Evolutionary conservation across 768 basidiomycete species (phyloP), one percentile per base, ranked within the genome.

Genomic region (Leccinum obscurum): DNA sequence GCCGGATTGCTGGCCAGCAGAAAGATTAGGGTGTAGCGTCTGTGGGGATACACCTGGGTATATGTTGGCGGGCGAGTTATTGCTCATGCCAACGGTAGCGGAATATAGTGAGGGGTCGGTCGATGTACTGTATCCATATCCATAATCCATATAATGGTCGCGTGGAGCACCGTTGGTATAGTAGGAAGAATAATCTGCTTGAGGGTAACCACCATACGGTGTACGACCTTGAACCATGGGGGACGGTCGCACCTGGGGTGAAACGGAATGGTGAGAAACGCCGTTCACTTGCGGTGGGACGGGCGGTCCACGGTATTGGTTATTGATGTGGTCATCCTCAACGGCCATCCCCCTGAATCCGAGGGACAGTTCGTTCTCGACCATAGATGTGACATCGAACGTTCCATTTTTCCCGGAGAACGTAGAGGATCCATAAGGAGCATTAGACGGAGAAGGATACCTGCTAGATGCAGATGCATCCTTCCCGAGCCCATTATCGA

Each of bases 321-420:
- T 64, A 46, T 71, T 68, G 56, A 71, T 67, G 55, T 76, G 77
- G 57, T 85, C 85, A 48, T 85, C 85, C 65, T 83, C 85, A 20
- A 85, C 83, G 7, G 72, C 77, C 82, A 85, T 85, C 14, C 86
- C 86, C 60, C 87, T 82, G 52, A 89, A 72, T 4, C 84, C 79
- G 34, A 83, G 71, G 14, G 85, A 75, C 35, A 88, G 76, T 34
- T 87, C 86, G 57, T 78, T 81, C 52, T 83, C 85, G 17, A 78
- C 80, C 50, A 75, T 67, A 37, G 78, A 70, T 14, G 80, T 67
- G 17, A 76, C 69, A 62, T 82, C 82, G 57, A 77, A 70, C 14
- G 66, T 64, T 58, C 69, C 66, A 34, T 66, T 76, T 67, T 77
- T 69, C 37, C 66, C 65, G 11, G 63, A 55, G 58, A 77, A 70